These are phyloP conservation scores for Penicillium cinerascens DNA, from an alignment of 495 filamentous ascomycete species.

Conservation along the genomic window DNA sequence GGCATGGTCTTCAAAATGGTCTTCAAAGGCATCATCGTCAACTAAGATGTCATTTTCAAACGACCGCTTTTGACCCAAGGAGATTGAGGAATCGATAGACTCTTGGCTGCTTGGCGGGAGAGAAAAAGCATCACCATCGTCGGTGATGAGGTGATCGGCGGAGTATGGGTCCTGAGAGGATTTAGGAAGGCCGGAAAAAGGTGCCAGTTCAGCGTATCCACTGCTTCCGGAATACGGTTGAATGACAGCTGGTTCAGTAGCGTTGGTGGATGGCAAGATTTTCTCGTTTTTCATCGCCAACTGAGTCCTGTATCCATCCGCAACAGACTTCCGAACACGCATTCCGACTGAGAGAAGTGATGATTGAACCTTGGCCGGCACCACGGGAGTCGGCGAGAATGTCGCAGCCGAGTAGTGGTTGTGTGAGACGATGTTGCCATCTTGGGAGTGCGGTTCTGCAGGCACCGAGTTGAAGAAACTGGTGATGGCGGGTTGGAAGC, in stretches of 20 bases:
- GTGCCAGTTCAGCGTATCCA: conserved; percentile 55
- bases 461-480: conserved; percentile 33
- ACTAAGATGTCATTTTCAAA: conserved; percentile 55
- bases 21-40: conserved; percentile 12
- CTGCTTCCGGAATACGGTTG: conserved; percentile 15
- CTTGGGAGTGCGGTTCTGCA: conserved; percentile 9
- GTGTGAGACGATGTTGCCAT: conserved; percentile 29
- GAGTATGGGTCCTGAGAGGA: conserved; percentile 23
- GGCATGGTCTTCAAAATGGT: conserved; percentile 3
- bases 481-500: conserved; percentile 48
- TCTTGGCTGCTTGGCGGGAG: conserved; percentile 47
- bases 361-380: conserved; percentile 65
- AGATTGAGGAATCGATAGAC: conserved; percentile 24
- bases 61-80: conserved; percentile 21
- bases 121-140: conserved; percentile 42
- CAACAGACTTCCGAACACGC: conserved; percentile 85
- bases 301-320: conserved; percentile 84
- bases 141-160: conserved; percentile 19
- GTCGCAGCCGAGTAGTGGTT: conserved; percentile 43
- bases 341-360: conserved; percentile 85
- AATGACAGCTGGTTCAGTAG: conserved; percentile 10
- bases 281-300: conserved; percentile 27
- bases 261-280: conserved; percentile 19
- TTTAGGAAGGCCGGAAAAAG: conserved; percentile 74
- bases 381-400: conserved; percentile 41